These are phyloP conservation scores for Zymoseptoria brevis DNA, from an alignment of 2,329 filamentous ascomycete species.

Conservation along the genomic window DNA sequence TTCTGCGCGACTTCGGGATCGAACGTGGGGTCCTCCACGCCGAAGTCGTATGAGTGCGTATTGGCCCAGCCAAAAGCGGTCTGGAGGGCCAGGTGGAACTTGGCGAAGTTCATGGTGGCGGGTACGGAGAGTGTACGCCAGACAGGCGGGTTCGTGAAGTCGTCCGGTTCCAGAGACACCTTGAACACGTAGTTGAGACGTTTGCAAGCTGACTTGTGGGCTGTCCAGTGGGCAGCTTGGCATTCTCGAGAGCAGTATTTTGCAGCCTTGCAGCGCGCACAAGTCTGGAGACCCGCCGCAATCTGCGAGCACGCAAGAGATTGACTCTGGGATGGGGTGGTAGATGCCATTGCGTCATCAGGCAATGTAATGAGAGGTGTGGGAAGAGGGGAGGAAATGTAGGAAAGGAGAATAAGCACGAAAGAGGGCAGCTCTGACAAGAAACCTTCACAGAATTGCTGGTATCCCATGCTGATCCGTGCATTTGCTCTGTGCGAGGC, in stretches of 20 bases:
- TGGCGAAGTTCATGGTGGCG: conserved; percentile 16
- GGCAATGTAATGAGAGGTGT: neutral
- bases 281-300: neutral
- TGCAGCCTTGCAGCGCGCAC: conserved; percentile 5
- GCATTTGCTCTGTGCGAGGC: no score
- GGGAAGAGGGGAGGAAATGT: neutral
- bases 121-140: conserved; percentile 23
- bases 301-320: neutral
- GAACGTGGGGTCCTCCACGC: conserved; percentile 6
- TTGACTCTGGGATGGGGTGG: neutral
- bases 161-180: conserved; percentile 10
- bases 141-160: conserved; percentile 19
- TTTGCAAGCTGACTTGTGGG: conserved; percentile 15
- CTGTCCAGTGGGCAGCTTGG: conserved; percentile 12
- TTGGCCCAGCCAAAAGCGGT: conserved; percentile 24
- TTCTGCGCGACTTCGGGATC: neutral
- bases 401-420: neutral
- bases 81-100: conserved; percentile 23
- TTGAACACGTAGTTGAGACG: conserved; percentile 24
- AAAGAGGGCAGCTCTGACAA: neutral
- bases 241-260: conserved; percentile 10
- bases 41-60: conserved; percentile 23
- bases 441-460: neutral
- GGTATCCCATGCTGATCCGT: no score
- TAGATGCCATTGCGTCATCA: neutral